These are phyloP conservation scores for Dissophora globulifera DNA, from an alignment of 192 early-diverging fungal genomes.

Conservation along the genomic window DNA sequence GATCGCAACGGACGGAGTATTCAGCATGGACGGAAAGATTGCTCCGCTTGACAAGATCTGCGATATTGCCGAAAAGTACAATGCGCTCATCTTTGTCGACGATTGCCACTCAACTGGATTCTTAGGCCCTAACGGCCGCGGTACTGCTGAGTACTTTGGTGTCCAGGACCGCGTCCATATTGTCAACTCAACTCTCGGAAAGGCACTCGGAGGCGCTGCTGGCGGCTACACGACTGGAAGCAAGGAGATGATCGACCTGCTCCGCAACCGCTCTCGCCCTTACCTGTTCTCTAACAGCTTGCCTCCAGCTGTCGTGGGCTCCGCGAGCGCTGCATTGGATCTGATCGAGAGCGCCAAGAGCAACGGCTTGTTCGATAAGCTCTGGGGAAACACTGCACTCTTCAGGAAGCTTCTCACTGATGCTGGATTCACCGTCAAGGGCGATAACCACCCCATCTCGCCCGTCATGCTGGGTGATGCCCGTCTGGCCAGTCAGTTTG, in stretches of 20 bases:
- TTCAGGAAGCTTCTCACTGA: conserved; percentile 69
- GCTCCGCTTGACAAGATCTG: conserved; percentile 91
- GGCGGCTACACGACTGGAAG: conserved; percentile 96
- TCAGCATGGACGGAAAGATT: conserved; percentile 95
- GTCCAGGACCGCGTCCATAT: conserved; percentile 91
- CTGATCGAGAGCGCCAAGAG: conserved; percentile 63
- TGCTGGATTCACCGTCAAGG: conserved; percentile 71
- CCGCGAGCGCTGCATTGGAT: conserved; percentile 70
- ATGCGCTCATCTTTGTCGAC: conserved; percentile 93
- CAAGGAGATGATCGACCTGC: conserved; percentile 88
- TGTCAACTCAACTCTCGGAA: conserved; percentile 93
- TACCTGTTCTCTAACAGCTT: conserved; percentile 98
- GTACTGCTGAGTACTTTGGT: conserved; percentile 91
- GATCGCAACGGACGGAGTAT: conserved; percentile 95
- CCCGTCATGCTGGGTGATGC: conserved; percentile 97
- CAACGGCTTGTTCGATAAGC: conserved; percentile 59
- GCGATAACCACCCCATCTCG: conserved; percentile 73
- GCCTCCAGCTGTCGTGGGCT: conserved; percentile 90
- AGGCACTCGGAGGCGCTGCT: conserved; percentile 91
- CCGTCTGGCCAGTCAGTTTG: conserved; percentile 75
- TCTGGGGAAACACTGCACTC: conserved; percentile 68
- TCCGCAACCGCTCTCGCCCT: conserved; percentile 92
- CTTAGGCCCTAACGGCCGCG: conserved; percentile 90
- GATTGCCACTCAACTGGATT: conserved; percentile 97
- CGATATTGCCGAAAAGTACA: conserved; percentile 88